Conservation (phyloP, 164 flowering plant genomes). For the Sextonia rubra region DNA sequence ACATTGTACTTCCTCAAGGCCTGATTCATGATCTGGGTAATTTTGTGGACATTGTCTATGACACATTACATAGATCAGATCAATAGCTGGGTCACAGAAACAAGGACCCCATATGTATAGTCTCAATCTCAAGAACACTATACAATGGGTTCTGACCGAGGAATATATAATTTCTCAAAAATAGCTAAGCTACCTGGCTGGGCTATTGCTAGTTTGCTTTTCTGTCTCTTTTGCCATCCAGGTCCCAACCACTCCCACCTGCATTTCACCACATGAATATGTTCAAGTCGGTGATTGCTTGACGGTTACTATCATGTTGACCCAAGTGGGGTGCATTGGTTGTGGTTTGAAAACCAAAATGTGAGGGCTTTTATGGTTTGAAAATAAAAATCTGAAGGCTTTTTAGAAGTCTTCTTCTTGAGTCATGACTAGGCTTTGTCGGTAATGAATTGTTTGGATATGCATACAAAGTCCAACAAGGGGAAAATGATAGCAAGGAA, state of each 20-base stretch:
- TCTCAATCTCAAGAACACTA: neutral
- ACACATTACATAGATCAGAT: too few species aligned
- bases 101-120: neutral
- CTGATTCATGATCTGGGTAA: neutral
- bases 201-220: neutral
- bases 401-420: neutral
- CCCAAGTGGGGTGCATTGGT: constrained; percentile 18
- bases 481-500: neutral
- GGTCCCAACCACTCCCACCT: constrained; percentile 21
- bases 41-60: neutral
- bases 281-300: neutral
- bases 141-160: too few species aligned
- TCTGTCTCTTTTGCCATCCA: neutral
- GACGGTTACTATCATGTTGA: constrained; percentile 18
- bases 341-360: neutral
- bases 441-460: constrained; percentile 1
- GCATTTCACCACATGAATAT: constrained; percentile 8
- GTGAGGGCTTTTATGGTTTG: neutral
- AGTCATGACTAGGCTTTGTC: constrained; percentile 8
- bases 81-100: neutral
- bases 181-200: neutral
- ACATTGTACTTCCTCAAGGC: neutral
- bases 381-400: constrained; percentile 9
- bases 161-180: neutral
- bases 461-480: constrained; percentile 6